These are phyloP conservation scores for Fusarium xylarioides DNA, from an alignment of 2,329 filamentous ascomycete species.

Conservation along the genomic window DNA sequence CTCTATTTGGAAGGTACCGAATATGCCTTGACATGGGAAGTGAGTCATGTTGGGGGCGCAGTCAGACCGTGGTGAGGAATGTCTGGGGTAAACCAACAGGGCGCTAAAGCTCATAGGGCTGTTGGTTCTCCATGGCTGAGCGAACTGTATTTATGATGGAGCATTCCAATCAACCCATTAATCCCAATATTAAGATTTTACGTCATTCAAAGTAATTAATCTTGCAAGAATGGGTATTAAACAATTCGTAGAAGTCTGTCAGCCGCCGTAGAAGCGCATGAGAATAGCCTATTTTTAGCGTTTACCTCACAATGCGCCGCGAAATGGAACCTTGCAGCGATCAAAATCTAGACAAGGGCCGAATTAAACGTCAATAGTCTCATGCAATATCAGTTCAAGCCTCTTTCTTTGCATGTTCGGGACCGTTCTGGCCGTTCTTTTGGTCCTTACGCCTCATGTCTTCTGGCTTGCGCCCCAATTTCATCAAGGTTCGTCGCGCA, in stretches of 20 bases:
- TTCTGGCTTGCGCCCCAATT: background rate
- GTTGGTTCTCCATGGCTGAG: background rate
- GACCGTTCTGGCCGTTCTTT: background rate
- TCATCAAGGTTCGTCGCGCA: background rate
- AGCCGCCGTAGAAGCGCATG: background rate
- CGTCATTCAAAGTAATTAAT: fast-evolving
- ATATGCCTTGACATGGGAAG: background rate
- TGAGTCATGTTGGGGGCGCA: slow-evolving; percentile 1
- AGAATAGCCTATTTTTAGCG: background rate
- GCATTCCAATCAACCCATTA: too few species aligned
- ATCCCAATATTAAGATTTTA: fast-evolving
- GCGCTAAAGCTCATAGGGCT: background rate
- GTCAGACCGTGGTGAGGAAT: background rate
- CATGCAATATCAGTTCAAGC: fast-evolving
- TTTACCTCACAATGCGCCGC: background rate
- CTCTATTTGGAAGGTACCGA: background rate
- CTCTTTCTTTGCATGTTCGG: background rate
- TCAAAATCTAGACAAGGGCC: too few species aligned
- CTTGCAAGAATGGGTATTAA: background rate
- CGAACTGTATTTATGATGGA: background rate
- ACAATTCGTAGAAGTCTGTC: too few species aligned
- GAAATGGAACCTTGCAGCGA: background rate
- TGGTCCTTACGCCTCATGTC: background rate
- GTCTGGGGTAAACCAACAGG: background rate
- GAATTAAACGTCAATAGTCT: fast-evolving